These are phyloP conservation scores for Aquilaria yunnanensis DNA, from an alignment of 345 rosid genomes.

Conservation along the genomic window DNA sequence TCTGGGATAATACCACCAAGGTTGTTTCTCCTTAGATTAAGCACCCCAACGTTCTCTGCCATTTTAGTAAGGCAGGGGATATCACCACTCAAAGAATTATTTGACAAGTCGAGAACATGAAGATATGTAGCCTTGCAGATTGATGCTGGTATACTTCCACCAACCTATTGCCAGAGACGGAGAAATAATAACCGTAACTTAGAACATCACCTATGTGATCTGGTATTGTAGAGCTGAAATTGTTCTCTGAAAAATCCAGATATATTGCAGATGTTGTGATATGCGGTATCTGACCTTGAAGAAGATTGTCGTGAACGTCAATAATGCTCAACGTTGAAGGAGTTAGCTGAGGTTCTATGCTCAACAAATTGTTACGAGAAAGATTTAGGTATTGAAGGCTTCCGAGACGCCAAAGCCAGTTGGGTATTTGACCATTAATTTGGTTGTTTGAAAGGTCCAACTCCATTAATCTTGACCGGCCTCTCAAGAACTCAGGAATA, in stretches of 20 bases:
- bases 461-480: background rate
- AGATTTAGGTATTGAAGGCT: slow-evolving; percentile 3
- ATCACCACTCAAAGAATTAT: slow-evolving; percentile 24
- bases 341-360: slow-evolving; percentile 6
- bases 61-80: slow-evolving; percentile 27
- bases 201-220: slow-evolving; percentile 18
- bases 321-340: background rate
- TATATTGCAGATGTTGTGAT: slow-evolving; percentile 1
- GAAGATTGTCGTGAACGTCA: slow-evolving; percentile 29
- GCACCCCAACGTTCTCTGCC: background rate
- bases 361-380: slow-evolving; percentile 12
- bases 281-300: slow-evolving; percentile 18
- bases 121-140: slow-evolving; percentile 20
- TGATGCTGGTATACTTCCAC: slow-evolving; percentile 27
- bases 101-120: slow-evolving; percentile 32
- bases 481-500: slow-evolving; percentile 23
- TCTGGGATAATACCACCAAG: slow-evolving; percentile 7
- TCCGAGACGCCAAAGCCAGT: slow-evolving; percentile 34
- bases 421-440: slow-evolving; percentile 28
- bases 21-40: slow-evolving; percentile 10
- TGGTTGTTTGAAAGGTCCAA: slow-evolving; percentile 46
- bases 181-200: background rate
- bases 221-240: slow-evolving; percentile 17
- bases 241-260: slow-evolving; percentile 31
- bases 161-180: slow-evolving; percentile 27